Base-by-base conservation (phyloP, 208 protist genomes). In the Trypanosoma theileri region DNA sequence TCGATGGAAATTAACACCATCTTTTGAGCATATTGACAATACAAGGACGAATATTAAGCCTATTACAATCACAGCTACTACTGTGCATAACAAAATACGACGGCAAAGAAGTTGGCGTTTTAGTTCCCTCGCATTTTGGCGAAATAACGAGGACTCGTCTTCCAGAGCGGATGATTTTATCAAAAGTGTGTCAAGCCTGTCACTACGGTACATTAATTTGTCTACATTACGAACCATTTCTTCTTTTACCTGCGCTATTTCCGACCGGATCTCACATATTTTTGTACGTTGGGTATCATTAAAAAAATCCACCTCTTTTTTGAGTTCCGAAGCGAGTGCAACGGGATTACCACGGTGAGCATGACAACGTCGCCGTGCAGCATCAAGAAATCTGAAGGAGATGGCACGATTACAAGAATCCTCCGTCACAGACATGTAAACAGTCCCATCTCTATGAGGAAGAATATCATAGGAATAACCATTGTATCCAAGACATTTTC, bases 201-300 rank as follows among this genome's bases (percentile, higher is more conserved):
- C 76, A 26, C 59, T 67, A 53, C 80, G 72, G 12, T 64, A 67
- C 51, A 83, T 63, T 11, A 85, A 16, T 55, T 69, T 83, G 55
- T 85, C 77, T 19, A 77, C 65, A 63, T 80, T 84, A 19, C 52
- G n/a, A 13, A 67, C 48, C 74, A 84, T 81, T 14, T 67, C 55
- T n/a, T 59, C 57, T 48, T 75, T 73, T 9, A 78, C 72, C 14
- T 65, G 65, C 26, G 61, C 78, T 8, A 84, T 48, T 31, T 73
- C 52, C 24, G 55, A 65, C 26, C 56, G 57, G 17, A 84, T 52
- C 16, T 74, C 64, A 54, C 58, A 59, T 71, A 84, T 69, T 58
- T 73, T 77, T 50, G 65, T 60, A 52, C 62, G 57, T 26, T 78
- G 55, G n/a, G 57, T 22, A 59, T 75, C 59, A 45, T 80, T 77